Evolutionary conservation across 2,329 filamentous ascomycete genomes (phyloP).

Genomic region (Clarireedia sp.): DNA sequence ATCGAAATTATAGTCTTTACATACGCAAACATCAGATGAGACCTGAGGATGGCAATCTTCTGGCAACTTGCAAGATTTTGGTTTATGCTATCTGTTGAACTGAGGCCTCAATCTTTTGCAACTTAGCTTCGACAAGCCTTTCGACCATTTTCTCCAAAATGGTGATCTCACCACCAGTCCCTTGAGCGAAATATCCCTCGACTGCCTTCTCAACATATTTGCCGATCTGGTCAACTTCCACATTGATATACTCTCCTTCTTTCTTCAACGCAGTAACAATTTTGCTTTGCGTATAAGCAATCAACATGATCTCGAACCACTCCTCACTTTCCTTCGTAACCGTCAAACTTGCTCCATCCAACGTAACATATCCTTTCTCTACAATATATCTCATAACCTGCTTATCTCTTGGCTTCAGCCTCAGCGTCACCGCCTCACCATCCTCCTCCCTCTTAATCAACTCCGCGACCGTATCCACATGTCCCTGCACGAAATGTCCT

Average conservation of each 20-base stretch:
- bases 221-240: slow-evolving; percentile 42
- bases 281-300: slow-evolving; percentile 90
- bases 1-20: no score
- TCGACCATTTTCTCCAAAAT: slow-evolving; percentile 66
- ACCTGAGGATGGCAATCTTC: no score
- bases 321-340: slow-evolving; percentile 75
- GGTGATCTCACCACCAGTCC: slow-evolving; percentile 43
- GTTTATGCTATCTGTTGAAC: no score
- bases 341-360: slow-evolving; percentile 92
- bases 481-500: slow-evolving; percentile 95
- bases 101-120: slow-evolving; percentile 28
- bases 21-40: no score
- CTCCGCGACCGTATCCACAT: slow-evolving; percentile 82
- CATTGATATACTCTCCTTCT: slow-evolving; percentile 30
- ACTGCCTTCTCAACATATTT: slow-evolving; percentile 91
- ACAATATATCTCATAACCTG: slow-evolving; percentile 79
- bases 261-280: slow-evolving; percentile 46
- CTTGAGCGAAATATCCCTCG: slow-evolving; percentile 63
- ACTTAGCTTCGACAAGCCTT: slow-evolving; percentile 64
- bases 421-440: slow-evolving; percentile 83
- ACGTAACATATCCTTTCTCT: slow-evolving; percentile 90
- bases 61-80: no score
- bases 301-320: slow-evolving; percentile 96
- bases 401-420: slow-evolving; percentile 63
- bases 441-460: slow-evolving; percentile 68